These are phyloP conservation scores for Odonthalia washingtoniensis DNA, from an alignment of 31 red algal species.

Conservation along the genomic window DNA sequence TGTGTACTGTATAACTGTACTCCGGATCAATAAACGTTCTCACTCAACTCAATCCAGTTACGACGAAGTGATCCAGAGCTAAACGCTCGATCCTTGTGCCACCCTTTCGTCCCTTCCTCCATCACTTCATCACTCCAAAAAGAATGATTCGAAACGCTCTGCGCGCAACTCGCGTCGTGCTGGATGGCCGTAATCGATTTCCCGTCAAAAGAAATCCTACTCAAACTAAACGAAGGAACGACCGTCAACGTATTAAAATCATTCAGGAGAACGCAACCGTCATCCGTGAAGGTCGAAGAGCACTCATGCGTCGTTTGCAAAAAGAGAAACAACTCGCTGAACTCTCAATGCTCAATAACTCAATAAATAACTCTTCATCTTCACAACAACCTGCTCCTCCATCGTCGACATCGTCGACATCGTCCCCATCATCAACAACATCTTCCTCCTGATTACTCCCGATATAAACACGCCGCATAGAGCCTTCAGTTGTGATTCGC, in stretches of 20 bases:
- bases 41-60: too few relatives aligned
- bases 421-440: background rate
- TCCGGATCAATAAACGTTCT: too few relatives aligned
- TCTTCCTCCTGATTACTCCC: too few relatives aligned
- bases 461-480: too few relatives aligned
- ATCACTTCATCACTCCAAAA: background rate
- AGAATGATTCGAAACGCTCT: constrained; percentile 64
- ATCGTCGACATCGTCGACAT: background rate
- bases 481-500: too few relatives aligned
- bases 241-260: constrained; percentile 62
- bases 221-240: constrained; percentile 60
- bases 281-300: constrained; percentile 71
- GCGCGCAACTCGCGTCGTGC: constrained; percentile 57
- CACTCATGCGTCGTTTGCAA: constrained; percentile 42
- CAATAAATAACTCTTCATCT: too few relatives aligned
- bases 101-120: background rate
- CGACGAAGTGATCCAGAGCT: too few relatives aligned
- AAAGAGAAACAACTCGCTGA: too few relatives aligned
- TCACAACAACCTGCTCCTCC: too few relatives aligned
- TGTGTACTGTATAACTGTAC: too few relatives aligned
- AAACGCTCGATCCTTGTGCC: too few relatives aligned
- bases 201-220: constrained; percentile 67
- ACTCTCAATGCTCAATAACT: too few relatives aligned
- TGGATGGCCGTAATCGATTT: constrained; percentile 78
- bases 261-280: constrained; percentile 73